These are phyloP conservation scores for Kuraishia borneana DNA, from an alignment of 805 yeast genomes.

Conservation along the genomic window DNA sequence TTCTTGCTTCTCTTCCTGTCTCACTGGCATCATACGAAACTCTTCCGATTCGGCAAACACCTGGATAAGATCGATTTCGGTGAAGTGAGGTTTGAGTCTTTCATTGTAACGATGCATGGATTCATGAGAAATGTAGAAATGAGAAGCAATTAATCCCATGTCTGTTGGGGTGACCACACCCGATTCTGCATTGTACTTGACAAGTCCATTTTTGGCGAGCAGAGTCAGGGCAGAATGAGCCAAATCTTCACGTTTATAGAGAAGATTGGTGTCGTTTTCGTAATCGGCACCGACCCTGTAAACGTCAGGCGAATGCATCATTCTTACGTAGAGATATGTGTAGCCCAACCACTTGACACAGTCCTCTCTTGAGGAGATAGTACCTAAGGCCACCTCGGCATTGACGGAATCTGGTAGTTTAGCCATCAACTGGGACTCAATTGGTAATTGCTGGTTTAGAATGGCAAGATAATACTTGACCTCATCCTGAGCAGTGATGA, in stretches of 20 bases:
- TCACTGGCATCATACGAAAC: conserved; percentile 70
- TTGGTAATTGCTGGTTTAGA: conserved; percentile 85
- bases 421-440: conserved; percentile 76
- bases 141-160: conserved; percentile 75
- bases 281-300: conserved; percentile 69
- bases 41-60: conserved; percentile 78
- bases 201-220: conserved; percentile 44
- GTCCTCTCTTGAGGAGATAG: conserved; percentile 45
- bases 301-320: conserved; percentile 58
- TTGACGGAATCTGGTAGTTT: conserved; percentile 65
- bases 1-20: conserved; percentile 80
- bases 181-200: conserved; percentile 40
- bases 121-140: conserved; percentile 67
- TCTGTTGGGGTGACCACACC: conserved; percentile 50
- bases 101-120: conserved; percentile 62
- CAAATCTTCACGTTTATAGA: conserved; percentile 50
- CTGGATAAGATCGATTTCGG: conserved; percentile 65
- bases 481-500: conserved; percentile 79
- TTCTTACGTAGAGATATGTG: conserved; percentile 71
- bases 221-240: conserved; percentile 64
- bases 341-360: conserved; percentile 75
- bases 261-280: conserved; percentile 35
- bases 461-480: conserved; percentile 82
- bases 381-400: conserved; percentile 78
- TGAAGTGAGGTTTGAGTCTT: conserved; percentile 50